A percentile compares a stretch with the other conserved stretches of the same genome.
Conservation (phyloP, 148 eudicot genomes). For the Vaccinium myrtillus region DNA sequence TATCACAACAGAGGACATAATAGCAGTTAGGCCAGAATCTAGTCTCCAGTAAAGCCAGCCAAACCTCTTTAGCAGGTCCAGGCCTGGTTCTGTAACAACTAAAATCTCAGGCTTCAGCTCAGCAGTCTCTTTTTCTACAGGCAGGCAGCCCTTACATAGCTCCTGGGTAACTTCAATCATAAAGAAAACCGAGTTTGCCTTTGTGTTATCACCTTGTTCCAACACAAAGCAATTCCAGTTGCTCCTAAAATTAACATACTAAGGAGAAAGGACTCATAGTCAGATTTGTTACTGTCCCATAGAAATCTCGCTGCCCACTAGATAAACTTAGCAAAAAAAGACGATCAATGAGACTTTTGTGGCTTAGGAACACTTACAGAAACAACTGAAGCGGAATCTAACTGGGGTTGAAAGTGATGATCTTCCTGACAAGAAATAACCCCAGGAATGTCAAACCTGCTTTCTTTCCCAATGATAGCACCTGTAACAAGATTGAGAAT, state of each 20-base stretch:
- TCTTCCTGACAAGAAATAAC: conserved; percentile 17
- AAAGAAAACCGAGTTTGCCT: conserved; percentile 6
- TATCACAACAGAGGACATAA: conserved; percentile 9
- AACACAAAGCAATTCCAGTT: conserved; percentile 14
- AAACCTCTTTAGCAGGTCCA: conserved; percentile 25
- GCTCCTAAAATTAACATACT: conserved; percentile 13
- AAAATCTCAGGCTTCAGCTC: conserved; percentile 20
- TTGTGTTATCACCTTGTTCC: conserved; percentile 20
- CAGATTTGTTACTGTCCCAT: conserved; percentile 1
- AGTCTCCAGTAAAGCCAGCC: conserved; percentile 22
- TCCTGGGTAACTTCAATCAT: neutral
- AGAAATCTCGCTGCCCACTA: conserved; percentile 15
- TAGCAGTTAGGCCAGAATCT: conserved; percentile 17
- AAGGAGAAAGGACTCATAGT: conserved; percentile 18
- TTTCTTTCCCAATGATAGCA: conserved; percentile 14
- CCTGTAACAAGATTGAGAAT: conserved; percentile 16
- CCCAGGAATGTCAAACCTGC: conserved; percentile 12
- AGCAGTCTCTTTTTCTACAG: neutral
- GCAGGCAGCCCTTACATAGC: neutral
- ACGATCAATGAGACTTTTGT: neutral
- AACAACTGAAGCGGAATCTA: conserved; percentile 19
- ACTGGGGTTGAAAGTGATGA: conserved; percentile 16
- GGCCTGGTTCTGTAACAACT: conserved; percentile 15
- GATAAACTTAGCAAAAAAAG: conserved; percentile 14
- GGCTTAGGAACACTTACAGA: conserved; percentile 23